phyloP scores from a whole-genome alignment of 148 eudicot genomes.

The Persicaria tinctoria region DNA sequence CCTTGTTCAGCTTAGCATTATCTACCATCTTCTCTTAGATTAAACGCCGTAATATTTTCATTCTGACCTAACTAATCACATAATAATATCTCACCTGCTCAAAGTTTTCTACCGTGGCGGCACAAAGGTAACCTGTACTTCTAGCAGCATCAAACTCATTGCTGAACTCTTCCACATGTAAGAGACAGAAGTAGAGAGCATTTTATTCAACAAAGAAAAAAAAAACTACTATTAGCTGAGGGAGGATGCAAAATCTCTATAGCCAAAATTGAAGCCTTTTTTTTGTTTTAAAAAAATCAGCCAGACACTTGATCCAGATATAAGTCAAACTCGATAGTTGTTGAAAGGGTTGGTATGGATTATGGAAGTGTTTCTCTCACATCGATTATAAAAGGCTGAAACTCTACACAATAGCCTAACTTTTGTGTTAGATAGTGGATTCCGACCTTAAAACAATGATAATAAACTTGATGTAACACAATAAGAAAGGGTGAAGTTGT shows the following conservation, averaged over 20 bases:
- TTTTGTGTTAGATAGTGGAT: too few species aligned
- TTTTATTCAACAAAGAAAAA: too few species aligned
- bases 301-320: neutral
- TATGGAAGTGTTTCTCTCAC: too few species aligned
- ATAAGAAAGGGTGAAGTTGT: too few species aligned
- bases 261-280: neutral
- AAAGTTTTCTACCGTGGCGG: slow-evolving; percentile 67
- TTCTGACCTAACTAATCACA: neutral
- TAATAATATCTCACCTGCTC: slow-evolving; percentile 45
- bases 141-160: slow-evolving; percentile 85
- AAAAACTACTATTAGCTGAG: too few species aligned
- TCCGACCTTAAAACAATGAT: too few species aligned
- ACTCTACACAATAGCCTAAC: too few species aligned
- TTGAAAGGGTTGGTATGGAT: too few species aligned
- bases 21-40: neutral
- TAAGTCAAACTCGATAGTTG: too few species aligned
- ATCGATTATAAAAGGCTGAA: too few species aligned
- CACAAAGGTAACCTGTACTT: slow-evolving; percentile 90
- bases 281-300: neutral
- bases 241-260: neutral
- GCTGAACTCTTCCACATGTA: slow-evolving; percentile 40
- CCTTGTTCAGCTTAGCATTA: neutral
- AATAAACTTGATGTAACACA: too few species aligned
- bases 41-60: neutral
- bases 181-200: too few species aligned